Evolutionary conservation across 192 early-diverging fungal species (phyloP), one percentile per base, ranked within the genome.

Genomic region (Coemansia sp.): DNA sequence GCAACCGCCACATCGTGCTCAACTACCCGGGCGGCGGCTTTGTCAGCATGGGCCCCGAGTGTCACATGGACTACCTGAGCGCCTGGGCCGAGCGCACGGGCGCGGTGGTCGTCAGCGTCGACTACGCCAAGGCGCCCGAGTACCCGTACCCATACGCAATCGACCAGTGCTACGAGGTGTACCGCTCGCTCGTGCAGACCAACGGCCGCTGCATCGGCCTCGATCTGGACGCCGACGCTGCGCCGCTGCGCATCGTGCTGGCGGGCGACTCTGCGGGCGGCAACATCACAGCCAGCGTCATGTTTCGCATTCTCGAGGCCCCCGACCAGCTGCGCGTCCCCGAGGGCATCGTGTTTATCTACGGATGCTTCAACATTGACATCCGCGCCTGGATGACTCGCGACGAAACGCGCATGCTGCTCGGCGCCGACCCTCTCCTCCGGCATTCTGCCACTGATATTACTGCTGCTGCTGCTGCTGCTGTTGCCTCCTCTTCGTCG

Each of bases 191-290:
- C 25, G 77, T 91, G 1, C 88, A 91, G 62, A 89, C 87, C 46
- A 91, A 89, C 59, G 97, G 94, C 27, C 85, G 73, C 12, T 85
- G 84, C 27, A 83, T 99, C 40, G 97, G 97, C 9, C 67, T 97
- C 22, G 64, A 84, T 19, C 90, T 90, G 4, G 84, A 82, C 84
- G 73, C 43, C 29, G 58, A 71, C 19, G 51, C 60, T 10, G 67
- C 82, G 19, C 85, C 88, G 7, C 85, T 96, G 66, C 89, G 90
- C 41, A 88, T 96, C 38, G 86, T 88, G 19, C 47, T 99, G 38
- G 76, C 86, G 19, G 97, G 97, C 59, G 97, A 99, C 69, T 97
- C 95, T 43, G 97, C 97, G 11, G 96, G 96, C n/a, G 96, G 93
- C 31, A 98, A 97, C 65, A 74, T 98, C 20, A 85, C 88, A 3